Evolutionary conservation across 495 filamentous ascomycete species (phyloP), one percentile per base, ranked within the genome.

Genomic region (Aspergillus homomorphus): DNA sequence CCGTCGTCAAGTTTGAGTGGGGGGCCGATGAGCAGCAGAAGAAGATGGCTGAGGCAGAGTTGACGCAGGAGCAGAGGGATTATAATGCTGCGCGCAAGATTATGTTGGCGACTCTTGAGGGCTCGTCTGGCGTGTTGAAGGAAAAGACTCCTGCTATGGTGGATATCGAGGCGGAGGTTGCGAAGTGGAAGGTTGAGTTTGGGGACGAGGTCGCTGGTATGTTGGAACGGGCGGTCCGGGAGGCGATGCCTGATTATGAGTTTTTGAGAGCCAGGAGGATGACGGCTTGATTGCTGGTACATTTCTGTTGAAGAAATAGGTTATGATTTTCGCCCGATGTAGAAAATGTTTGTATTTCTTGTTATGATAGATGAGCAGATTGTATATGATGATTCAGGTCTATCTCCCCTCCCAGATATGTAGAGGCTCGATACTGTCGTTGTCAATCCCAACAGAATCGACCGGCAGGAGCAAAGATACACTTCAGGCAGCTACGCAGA

Each of bases 171-270:
- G 62, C 51, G 5, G 79, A 82, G 66, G 66, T 65, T 9, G 59
- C 51, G 20, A 79, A 78, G 59, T 81, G 79, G 79, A 75, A 62
- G 59, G 61, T 54, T 7, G 77, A 81, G 57, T 80, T 80, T 63
- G 79, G 77, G 0, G 71, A 75, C 42, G 72, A 72, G 26, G 50
- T 59, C 0, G 76, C 63, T 9, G 53, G 44, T 28, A 59, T 66
- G 21, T 38, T 82, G 1, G 76, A 77, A 58, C 51, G 62, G 49
- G 63, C 58, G 54, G 77, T 80, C 1, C 43, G 61, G 38, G 69
- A 60, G n/a, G 69, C 74, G 1, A 79, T 80, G 77, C 59, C 64
- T 2, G 77, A 82, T 58, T 82, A 79, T 64, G 72, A 78, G 62
- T 77, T 71, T 63, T 55, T 82, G 38, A 76, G 66, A 58, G 69